phyloP scores from a whole-genome alignment of 495 filamentous ascomycete genomes.

The Penicillium soppii region DNA sequence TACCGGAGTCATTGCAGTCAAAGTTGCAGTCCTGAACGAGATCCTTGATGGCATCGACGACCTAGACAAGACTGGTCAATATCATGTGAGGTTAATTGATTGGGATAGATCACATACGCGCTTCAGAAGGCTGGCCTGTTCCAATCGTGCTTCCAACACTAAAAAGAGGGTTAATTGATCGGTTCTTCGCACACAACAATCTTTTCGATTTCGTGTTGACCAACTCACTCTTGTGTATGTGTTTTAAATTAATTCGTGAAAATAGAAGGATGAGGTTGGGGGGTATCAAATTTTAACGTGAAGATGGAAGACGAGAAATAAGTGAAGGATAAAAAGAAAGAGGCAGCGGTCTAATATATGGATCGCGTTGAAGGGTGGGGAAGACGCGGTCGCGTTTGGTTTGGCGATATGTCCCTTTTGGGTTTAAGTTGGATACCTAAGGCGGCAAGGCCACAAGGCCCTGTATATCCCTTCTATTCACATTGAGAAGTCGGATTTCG shows the following conservation, averaged over 20 bases:
- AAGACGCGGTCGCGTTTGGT: slow-evolving; percentile 38
- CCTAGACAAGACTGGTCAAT: slow-evolving; percentile 53
- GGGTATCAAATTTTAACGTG: background rate
- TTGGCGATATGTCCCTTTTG: slow-evolving; percentile 39
- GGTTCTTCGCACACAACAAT: slow-evolving; percentile 10
- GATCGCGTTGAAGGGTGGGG: slow-evolving; percentile 35
- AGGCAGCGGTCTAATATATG: slow-evolving; percentile 23
- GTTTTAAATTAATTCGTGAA: background rate
- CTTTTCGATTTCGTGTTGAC: slow-evolving; percentile 6
- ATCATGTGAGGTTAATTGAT: background rate
- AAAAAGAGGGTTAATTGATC: slow-evolving; percentile 16
- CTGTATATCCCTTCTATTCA: background rate
- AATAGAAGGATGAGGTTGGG: background rate
- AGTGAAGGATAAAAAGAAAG: no score
- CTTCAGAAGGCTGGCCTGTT: slow-evolving; percentile 93
- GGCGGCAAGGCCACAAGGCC: slow-evolving; percentile 12
- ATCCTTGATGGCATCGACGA: slow-evolving; percentile 98
- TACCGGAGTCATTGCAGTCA: slow-evolving; percentile 99
- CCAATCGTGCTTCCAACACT: slow-evolving; percentile 97
- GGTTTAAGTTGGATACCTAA: slow-evolving; percentile 29
- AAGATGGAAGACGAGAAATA: slow-evolving; percentile 4
- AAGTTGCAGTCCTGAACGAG: slow-evolving; percentile 99
- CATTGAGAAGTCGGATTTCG: no score
- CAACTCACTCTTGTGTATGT: slow-evolving; percentile 35
- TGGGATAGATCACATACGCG: slow-evolving; percentile 60